Evolutionary conservation across 345 rosid species (phyloP), one percentile per base, ranked within the genome.

Genomic region (Psidium friedrichsthalianum): DNA sequence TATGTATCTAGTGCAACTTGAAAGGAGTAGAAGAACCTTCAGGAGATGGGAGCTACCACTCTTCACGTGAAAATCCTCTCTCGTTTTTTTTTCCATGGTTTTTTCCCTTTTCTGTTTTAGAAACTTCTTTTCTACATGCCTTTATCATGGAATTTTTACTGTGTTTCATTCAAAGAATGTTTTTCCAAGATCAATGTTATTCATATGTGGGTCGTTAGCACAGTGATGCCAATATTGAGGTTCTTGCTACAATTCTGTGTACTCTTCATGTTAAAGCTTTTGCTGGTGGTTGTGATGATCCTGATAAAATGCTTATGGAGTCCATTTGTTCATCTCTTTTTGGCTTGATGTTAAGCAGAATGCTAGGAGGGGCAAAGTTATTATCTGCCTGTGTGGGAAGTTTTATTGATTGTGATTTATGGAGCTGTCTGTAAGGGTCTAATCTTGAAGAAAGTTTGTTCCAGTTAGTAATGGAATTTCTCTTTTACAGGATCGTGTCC

Each of bases 401-500:
- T 69, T 69, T 69, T 36, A 69, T 69, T 69, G 80, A 69, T 69
- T 69, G 25, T 69, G 80, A 69, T 69, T 69, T 69, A 69, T 69
- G 47, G 47, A 69, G 80, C 47, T 36, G 25, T 69, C 13, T 36
- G 14, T 32, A 18, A 69, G 47, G 80, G 22, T 21, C 24, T 9
- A 36, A 69, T 18, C 36, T 18, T 69, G 80, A 69, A 36, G 40
- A 15, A 69, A 36, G 25, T 18, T 18, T 20, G 25, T 69, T 69
- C 47, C 24, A 69, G 80, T 36, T 18, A 4, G 47, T 69, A 69
- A 69, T 20, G 25, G 13, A 36, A 13, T 82, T 89, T 87, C 54
- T 57, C 82, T 61, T 88, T 80, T 90, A 59, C 89, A 97, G 98
- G 98, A 96, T 88, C 94, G 93, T 52, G 93, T 90, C 25, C 93